Evolutionary conservation across 352 stramenopile species (phyloP), one percentile per base, ranked within the genome.

Genomic region (Poterioochromonas sp.): DNA sequence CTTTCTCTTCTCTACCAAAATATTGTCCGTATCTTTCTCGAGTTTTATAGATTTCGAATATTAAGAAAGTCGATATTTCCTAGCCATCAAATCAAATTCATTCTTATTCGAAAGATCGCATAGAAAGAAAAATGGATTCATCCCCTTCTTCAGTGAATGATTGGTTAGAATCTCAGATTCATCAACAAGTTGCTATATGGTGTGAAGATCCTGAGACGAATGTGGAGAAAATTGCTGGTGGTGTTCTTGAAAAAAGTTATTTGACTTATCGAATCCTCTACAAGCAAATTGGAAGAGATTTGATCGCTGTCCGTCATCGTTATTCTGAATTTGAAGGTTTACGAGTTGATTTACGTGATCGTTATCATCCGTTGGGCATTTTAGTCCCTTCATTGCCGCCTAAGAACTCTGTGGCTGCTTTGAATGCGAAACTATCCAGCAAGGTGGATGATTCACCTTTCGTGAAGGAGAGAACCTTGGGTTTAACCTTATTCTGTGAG

Each of bases 401-500:
- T 22, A 78, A 78, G 39, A 44, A 78, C 8, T 74, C 65, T 20
- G 3, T 76, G 40, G 20, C 62, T 43, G 29, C 62, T 15, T 20
- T 70, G 29, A 35, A 15, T 15, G n/a, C 2, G 12, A 76, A 58
- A 39, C n/a, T n/a, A n/a, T n/a, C n/a, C n/a, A n/a, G n/a, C 1
- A 3, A 44, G 5, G 26, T 47, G 47, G 39, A 8, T 5, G 62
- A 71, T 29, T 12, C 22, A 29, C 1, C 18, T 26, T 76, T 76
- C 40, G n/a, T 76, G 1, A 76, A 76, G 39, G 69, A 76, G 39
- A 11, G 69, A 29, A 65, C 40, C 3, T 18, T 76, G 40, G 69
- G 69, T 26, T 53, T 78, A 49, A 78, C 43, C 20, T 34, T 78
- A 15, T 78, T 78, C 39, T 68, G 71, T 53, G 69, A 76, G 44